Conservation (phyloP, 1,139 yeast genomes). For the Candida albicans region DNA sequence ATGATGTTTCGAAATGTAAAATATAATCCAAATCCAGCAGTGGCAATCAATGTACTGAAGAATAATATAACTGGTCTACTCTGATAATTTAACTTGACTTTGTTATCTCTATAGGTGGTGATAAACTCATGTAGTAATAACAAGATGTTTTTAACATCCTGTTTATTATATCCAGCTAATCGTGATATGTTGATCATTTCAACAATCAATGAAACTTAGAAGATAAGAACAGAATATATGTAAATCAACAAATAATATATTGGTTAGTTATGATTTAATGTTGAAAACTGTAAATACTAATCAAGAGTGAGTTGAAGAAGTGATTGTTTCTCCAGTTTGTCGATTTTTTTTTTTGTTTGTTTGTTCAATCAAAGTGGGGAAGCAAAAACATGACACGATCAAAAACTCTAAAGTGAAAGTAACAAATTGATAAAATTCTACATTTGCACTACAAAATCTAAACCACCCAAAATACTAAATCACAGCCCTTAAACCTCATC, state of each 20-base stretch:
- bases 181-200: conserved; percentile 38
- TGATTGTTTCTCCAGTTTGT: no score
- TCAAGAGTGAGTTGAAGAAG: no score
- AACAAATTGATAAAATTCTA: no score
- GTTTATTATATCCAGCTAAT: conserved; percentile 33
- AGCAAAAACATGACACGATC: no score
- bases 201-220: neutral
- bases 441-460: no score
- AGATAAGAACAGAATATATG: neutral
- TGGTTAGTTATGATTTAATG: neutral
- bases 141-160: conserved; percentile 36
- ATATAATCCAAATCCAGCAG: conserved; percentile 44
- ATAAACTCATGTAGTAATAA: conserved; percentile 41
- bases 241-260: no score
- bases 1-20: conserved; percentile 34
- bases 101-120: conserved; percentile 37
- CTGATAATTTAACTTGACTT: conserved; percentile 43
- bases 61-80: conserved; percentile 48
- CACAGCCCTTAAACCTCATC: no score
- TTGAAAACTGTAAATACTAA: no score
- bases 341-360: no score
- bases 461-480: no score
- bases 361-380: no score
- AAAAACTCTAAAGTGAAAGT: no score
- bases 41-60: conserved; percentile 41